Conservation (phyloP, 306 rosid species). For the Bauhinia variegata region DNA sequence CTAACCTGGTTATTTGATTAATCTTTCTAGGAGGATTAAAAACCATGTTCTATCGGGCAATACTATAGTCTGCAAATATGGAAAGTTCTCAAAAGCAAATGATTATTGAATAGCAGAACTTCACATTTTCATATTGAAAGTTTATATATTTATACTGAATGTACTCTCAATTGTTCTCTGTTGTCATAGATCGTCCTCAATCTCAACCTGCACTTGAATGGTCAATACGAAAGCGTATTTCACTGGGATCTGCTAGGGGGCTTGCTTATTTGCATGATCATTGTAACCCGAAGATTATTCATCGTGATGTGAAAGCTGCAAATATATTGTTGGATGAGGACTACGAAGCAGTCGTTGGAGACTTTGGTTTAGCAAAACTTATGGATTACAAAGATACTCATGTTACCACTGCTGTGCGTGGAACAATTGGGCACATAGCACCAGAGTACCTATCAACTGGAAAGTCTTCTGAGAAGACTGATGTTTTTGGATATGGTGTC, state of each 20-base stretch:
- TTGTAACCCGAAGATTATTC: conserved; percentile 28
- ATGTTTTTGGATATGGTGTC: conserved; percentile 35
- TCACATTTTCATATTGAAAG: neutral
- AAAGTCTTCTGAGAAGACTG: conserved; percentile 28
- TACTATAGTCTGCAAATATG: no score
- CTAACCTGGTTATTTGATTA: neutral
- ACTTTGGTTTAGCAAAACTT: conserved; percentile 32
- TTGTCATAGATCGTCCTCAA: conserved; percentile 15
- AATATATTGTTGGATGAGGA: conserved; percentile 33
- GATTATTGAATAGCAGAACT: neutral
- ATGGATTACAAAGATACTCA: conserved; percentile 32
- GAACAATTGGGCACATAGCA: conserved; percentile 36
- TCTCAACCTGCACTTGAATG: conserved; percentile 20
- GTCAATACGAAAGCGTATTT: conserved; percentile 13
- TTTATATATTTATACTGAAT: no score
- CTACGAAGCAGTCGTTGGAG: conserved; percentile 37
- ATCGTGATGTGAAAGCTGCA: conserved; percentile 34
- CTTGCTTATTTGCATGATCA: conserved; percentile 38
- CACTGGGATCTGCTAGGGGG: conserved; percentile 33
- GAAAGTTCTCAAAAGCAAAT: no score
- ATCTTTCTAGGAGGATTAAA: neutral
- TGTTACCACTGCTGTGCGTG: conserved; percentile 29
- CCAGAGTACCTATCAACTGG: conserved; percentile 34
- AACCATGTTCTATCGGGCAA: no score
- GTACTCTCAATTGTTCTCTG: no score